Base-by-base conservation (phyloP, 768 basidiomycete genomes). In the Tephrocybe sp. region DNA sequence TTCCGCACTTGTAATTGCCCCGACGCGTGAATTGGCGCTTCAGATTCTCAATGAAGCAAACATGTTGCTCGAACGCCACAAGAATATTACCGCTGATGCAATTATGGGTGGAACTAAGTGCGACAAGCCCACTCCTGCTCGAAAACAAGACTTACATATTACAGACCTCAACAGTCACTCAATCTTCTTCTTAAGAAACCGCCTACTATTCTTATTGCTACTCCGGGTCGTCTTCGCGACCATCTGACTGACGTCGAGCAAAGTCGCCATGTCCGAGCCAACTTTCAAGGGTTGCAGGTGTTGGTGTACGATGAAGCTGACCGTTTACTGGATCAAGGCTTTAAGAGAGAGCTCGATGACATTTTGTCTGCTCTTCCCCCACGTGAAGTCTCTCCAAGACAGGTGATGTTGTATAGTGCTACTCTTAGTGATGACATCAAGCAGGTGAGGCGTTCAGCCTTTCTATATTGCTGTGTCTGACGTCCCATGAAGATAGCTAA, bases 281-380 rank as follows among this genome's bases (percentile, higher is more conserved):
- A 70, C 33, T 62, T 85, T 40, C 33, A 55, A 4, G 54, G 64
- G 23, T 65, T 83, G 6, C 65, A 72, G 34, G 70, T 72, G 6
- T 54, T 87, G 57, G 77, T 89, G 2, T 70, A 87, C 55, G 87
- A 89, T 61, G 87, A 89, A 66, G 87, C 87, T 10, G 88, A 90
- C 63, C 72, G 87, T 31, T 65, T 90, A 13, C 72, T 89, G 16
- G 88, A 89, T 60, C 76, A 85, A 61, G 87, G 88, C 43, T 90
- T 90, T 62, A 80, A 77, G 39, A 75, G 74, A 8, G 82, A 84
- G 36, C 70, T 90, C 52, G 82, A 87, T 60, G 82, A 82, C 48
- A 85, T 90, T 48, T 63, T 85, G 8, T 22, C 52, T 0, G 64
- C 60, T 51, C 61, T 79, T 32, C 77, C 77, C 1, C 56, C 70